These are phyloP conservation scores for Aureobasidium mangrovei DNA, from an alignment of 2,329 filamentous ascomycete species.

Conservation along the genomic window DNA sequence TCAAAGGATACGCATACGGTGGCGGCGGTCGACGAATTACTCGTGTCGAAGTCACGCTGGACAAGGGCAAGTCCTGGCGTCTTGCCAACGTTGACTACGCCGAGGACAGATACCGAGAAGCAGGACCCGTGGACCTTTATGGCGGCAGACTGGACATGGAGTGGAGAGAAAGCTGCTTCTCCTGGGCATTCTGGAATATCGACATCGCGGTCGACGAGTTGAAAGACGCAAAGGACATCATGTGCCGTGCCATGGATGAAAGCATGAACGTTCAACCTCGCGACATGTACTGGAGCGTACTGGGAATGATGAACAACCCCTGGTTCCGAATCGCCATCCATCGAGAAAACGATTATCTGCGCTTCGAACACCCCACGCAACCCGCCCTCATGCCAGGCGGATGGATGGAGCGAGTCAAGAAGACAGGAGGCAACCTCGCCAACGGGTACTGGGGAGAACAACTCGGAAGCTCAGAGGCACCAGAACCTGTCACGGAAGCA, in stretches of 20 bases:
- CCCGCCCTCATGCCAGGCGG: slow-evolving; percentile 68
- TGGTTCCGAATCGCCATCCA: slow-evolving; percentile 80
- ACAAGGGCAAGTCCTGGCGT: slow-evolving; percentile 72
- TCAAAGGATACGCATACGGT: slow-evolving; percentile 77
- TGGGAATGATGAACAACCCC: slow-evolving; percentile 97
- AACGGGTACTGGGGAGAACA: slow-evolving; percentile 83
- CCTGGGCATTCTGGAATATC: slow-evolving; percentile 87
- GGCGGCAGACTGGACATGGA: slow-evolving; percentile 72
- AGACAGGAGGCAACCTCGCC: slow-evolving; percentile 65
- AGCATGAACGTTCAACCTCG: slow-evolving; percentile 76
- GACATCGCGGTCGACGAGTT: slow-evolving; percentile 57
- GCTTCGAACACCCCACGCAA: slow-evolving; percentile 84
- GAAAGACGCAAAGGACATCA: slow-evolving; percentile 57
- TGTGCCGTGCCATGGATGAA: slow-evolving; percentile 85
- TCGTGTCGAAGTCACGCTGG: slow-evolving; percentile 71
- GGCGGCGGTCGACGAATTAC: slow-evolving; percentile 80
- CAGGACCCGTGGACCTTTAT: slow-evolving; percentile 56
- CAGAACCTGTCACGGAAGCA: slow-evolving; percentile 37
- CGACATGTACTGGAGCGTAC: slow-evolving; percentile 92
- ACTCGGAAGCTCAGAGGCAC: slow-evolving; percentile 42
- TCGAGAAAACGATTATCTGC: slow-evolving; percentile 53
- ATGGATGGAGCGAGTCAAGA: slow-evolving; percentile 92
- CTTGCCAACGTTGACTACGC: slow-evolving; percentile 71
- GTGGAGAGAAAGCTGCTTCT: slow-evolving; percentile 74
- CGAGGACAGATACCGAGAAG: slow-evolving; percentile 72